These are phyloP conservation scores for Ceratocystis variospora DNA, from an alignment of 2,329 filamentous ascomycete species.

Conservation along the genomic window DNA sequence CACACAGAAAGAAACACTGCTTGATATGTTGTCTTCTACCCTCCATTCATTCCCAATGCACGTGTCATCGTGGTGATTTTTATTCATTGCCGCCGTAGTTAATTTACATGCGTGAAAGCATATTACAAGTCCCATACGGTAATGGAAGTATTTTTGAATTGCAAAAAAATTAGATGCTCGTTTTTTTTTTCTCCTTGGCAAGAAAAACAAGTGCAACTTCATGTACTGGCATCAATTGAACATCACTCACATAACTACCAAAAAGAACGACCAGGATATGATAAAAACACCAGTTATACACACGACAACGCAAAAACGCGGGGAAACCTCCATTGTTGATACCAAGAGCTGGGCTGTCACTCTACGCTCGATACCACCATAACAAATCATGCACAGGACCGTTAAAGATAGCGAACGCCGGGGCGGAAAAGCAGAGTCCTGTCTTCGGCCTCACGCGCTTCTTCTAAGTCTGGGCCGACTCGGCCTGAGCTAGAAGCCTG, in stretches of 20 bases:
- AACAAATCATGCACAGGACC: background rate
- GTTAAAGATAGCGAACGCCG: background rate
- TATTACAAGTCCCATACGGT: background rate
- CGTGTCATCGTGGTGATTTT: too few species aligned
- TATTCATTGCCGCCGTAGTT: too few species aligned
- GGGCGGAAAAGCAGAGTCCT: background rate
- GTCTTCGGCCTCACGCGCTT: background rate
- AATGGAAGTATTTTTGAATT: background rate
- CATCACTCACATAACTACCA: background rate
- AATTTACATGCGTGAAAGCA: too few species aligned
- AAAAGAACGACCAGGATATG: background rate
- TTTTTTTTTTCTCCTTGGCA: background rate
- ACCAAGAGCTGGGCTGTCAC: background rate
- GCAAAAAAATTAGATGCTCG: background rate
- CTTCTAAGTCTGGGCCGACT: conserved; percentile 31
- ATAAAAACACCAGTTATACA: background rate
- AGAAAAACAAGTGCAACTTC: background rate
- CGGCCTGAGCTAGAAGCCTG: conserved; percentile 54
- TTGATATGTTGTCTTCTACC: background rate
- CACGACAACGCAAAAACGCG: background rate
- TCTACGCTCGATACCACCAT: background rate
- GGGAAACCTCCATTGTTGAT: background rate
- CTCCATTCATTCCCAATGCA: too few species aligned
- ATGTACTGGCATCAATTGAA: background rate
- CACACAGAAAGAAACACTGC: too few species aligned